Evolutionary conservation across 2,329 filamentous ascomycete species (phyloP).

Genomic region (Aureobasidium pullulans): DNA sequence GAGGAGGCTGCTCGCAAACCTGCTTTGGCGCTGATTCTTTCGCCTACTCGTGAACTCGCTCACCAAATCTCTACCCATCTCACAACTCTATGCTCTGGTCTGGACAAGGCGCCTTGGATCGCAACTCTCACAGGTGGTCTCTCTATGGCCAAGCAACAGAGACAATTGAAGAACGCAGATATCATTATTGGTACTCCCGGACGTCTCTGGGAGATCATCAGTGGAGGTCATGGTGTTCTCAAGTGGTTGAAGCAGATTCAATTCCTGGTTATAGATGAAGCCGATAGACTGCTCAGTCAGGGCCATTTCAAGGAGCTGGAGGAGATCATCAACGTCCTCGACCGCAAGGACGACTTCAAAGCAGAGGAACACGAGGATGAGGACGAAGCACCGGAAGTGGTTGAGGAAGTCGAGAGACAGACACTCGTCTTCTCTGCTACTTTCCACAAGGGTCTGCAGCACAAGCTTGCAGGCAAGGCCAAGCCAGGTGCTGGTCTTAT

Average conservation of each 20-base stretch:
- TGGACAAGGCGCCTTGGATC: constrained; percentile 53
- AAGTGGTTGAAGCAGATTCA: constrained; percentile 63
- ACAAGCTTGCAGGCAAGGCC: constrained; percentile 76
- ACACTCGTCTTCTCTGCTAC: constrained; percentile 96
- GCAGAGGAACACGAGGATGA: constrained; percentile 45
- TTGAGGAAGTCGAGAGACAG: constrained; percentile 46
- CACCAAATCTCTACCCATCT: constrained; percentile 86
- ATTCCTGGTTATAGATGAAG: constrained; percentile 89
- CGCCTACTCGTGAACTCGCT: constrained; percentile 86
- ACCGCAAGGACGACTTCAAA: constrained; percentile 45
- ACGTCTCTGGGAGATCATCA: constrained; percentile 88
- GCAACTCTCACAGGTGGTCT: constrained; percentile 87
- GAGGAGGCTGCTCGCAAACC: constrained; percentile 24
- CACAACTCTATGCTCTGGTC: constrained; percentile 60
- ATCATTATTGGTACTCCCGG: constrained; percentile 86
- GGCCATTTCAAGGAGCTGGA: constrained; percentile 93
- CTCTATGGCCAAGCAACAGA: constrained; percentile 89
- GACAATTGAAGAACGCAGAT: constrained; percentile 74
- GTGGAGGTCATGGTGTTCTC: constrained; percentile 62
- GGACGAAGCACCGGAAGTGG: constrained; percentile 18
- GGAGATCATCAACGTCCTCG: constrained; percentile 75
- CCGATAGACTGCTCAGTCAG: constrained; percentile 82
- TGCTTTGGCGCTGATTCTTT: constrained; percentile 73
- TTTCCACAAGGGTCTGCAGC: constrained; percentile 83
- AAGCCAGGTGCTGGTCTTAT: constrained; percentile 55